phyloP scores from a whole-genome alignment of 2,329 filamentous ascomycete genomes.

The Fusarium protoensiforme region DNA sequence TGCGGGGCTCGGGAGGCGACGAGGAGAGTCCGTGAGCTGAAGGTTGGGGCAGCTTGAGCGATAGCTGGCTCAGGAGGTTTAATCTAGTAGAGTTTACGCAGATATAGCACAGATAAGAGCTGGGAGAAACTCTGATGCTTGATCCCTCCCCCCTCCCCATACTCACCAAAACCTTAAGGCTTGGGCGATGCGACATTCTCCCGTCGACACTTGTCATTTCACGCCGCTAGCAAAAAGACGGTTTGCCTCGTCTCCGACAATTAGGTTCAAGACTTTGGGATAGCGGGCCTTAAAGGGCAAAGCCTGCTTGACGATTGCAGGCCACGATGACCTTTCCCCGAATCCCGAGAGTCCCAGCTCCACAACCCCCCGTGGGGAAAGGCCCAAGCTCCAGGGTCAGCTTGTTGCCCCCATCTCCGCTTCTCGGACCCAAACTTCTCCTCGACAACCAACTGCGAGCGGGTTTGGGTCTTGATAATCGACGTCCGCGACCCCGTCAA shows the following conservation, averaged over 20 bases:
- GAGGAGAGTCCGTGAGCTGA: neutral
- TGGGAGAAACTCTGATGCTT: neutral
- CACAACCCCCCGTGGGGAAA: conserved; percentile 27
- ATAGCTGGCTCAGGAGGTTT: neutral
- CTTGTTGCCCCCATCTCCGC: conserved; percentile 24
- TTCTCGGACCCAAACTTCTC: conserved; percentile 17
- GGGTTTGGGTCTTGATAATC: neutral
- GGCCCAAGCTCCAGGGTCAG: conserved; percentile 24
- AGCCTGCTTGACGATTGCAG: neutral
- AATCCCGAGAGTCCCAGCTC: conserved; percentile 9
- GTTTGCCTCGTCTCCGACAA: neutral
- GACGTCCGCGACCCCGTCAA: neutral
- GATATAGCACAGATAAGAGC: neutral
- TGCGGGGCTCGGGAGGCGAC: neutral
- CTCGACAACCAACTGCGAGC: conserved; percentile 9
- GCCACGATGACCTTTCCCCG: neutral
- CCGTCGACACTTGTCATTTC: neutral
- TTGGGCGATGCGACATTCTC: neutral
- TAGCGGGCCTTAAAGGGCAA: neutral
- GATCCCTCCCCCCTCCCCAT: neutral
- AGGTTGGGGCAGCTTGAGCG: neutral
- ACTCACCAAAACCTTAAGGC: neutral
- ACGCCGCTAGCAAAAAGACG: conserved; percentile 1
- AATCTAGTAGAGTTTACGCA: neutral
- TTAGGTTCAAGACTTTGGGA: neutral